Percentiles rank a stretch among this genome's conserved stretches.
Conservation (phyloP, 345 rosid species). For the Garcia nutans region DNA sequence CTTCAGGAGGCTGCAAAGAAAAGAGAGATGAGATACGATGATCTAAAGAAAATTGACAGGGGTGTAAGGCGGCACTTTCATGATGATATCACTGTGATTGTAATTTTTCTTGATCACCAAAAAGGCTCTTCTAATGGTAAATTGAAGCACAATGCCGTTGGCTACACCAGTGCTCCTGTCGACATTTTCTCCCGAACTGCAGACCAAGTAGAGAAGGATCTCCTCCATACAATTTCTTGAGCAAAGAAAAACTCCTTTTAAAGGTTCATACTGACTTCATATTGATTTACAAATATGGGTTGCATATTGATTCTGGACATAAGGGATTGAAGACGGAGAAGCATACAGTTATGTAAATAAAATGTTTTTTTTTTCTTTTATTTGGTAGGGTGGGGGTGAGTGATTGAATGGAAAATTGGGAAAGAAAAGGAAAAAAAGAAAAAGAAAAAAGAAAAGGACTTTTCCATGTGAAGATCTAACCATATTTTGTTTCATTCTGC, state of each 20-base stretch:
- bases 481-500: conserved; percentile 10
- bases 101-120: conserved; percentile 51
- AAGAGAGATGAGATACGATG: conserved; percentile 35
- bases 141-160: conserved; percentile 27
- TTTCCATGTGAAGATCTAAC: conserved; percentile 24
- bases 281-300: conserved; percentile 1
- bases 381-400: conserved; percentile 1
- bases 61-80: conserved; percentile 33
- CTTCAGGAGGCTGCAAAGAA: conserved; percentile 33
- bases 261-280: conserved; percentile 6
- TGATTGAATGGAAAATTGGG: conserved; percentile 17
- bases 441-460: not conserved
- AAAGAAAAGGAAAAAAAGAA: not conserved
- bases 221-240: conserved; percentile 26
- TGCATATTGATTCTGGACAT: not conserved
- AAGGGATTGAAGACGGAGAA: not conserved
- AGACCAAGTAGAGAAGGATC: conserved; percentile 44
- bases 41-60: conserved; percentile 27
- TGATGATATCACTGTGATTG: conserved; percentile 35
- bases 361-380: not conserved
- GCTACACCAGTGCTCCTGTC: conserved; percentile 62
- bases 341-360: conserved; percentile 16
- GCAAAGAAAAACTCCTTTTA: not conserved
- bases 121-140: conserved; percentile 29
- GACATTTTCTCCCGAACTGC: conserved; percentile 68